Evolutionary conservation across 148 eudicot genomes (phyloP).

Genomic region (Salicornia ramosissima): DNA sequence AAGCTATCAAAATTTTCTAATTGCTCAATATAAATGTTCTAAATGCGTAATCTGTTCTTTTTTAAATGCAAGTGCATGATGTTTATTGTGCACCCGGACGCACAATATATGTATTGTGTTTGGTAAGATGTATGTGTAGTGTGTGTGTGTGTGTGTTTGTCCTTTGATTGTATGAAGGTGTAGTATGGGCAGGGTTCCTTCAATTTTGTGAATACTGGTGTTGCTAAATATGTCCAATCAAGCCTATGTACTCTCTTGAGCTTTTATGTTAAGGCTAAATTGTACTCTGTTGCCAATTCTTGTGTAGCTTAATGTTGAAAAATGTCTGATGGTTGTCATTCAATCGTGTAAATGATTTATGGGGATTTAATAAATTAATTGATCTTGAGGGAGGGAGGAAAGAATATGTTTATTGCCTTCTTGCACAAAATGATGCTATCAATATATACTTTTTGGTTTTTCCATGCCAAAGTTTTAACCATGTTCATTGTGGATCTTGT

Average conservation of each 20-base stretch:
- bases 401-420: not conserved
- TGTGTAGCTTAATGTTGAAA: too few relatives aligned
- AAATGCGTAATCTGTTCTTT: too few relatives aligned
- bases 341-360: too few relatives aligned
- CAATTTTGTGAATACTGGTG: not conserved
- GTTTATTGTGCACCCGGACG: too few relatives aligned
- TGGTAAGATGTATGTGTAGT: too few relatives aligned
- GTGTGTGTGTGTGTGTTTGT: too few relatives aligned
- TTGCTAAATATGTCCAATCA: not conserved
- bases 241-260: not conserved
- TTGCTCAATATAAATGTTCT: too few relatives aligned
- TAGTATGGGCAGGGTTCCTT: not conserved
- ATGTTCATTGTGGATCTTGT: not conserved
- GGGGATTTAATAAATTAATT: too few relatives aligned
- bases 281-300: slow-evolving; percentile 1
- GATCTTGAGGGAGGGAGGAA: not conserved
- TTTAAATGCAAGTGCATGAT: too few relatives aligned
- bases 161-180: not conserved
- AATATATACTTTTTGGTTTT: not conserved
- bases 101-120: too few relatives aligned
- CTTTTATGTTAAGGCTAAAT: not conserved
- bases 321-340: too few relatives aligned
- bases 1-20: too few relatives aligned
- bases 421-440: not conserved
- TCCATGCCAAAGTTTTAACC: not conserved